Evolutionary conservation across 2,329 filamentous ascomycete genomes (phyloP).

Genomic region (Nemania sp.): DNA sequence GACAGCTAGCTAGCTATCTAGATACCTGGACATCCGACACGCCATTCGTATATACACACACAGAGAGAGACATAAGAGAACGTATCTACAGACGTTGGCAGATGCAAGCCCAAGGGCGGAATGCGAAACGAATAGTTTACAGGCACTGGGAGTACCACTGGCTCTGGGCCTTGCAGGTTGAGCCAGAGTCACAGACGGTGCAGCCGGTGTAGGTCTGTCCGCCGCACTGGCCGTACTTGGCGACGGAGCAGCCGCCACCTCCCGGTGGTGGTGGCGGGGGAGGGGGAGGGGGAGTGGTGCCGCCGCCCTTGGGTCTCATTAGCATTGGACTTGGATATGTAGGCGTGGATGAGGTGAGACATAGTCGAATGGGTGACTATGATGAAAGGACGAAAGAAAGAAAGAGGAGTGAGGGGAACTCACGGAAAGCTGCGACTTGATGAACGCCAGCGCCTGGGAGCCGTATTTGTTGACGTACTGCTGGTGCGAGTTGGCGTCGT

Average conservation of each 20-base stretch:
- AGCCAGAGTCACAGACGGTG: slow-evolving; percentile 17
- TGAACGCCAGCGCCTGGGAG: slow-evolving; percentile 60
- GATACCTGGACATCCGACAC: neutral
- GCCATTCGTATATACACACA: neutral
- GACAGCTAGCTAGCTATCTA: neutral
- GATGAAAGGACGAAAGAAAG: neutral
- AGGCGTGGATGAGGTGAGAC: neutral
- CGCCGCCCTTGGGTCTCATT: neutral
- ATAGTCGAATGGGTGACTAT: too few species aligned
- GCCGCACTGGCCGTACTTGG: slow-evolving; percentile 24
- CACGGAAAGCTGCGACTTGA: slow-evolving; percentile 38
- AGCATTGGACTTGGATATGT: neutral
- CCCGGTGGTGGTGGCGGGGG: neutral
- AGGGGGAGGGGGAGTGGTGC: neutral
- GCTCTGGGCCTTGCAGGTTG: slow-evolving; percentile 16
- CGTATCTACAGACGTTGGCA: neutral
- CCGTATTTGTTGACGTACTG: slow-evolving; percentile 65
- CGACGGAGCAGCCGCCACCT: slow-evolving; percentile 14
- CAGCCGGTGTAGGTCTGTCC: slow-evolving; percentile 20
- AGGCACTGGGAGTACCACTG: slow-evolving; percentile 25
- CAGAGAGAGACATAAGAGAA: neutral
- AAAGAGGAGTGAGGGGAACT: neutral
- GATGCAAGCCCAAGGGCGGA: too few species aligned
- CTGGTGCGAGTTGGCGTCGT: slow-evolving; percentile 62
- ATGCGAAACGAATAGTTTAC: neutral